Conservation (phyloP, 768 basidiomycete genomes). For the Mycena chlorophos region DNA sequence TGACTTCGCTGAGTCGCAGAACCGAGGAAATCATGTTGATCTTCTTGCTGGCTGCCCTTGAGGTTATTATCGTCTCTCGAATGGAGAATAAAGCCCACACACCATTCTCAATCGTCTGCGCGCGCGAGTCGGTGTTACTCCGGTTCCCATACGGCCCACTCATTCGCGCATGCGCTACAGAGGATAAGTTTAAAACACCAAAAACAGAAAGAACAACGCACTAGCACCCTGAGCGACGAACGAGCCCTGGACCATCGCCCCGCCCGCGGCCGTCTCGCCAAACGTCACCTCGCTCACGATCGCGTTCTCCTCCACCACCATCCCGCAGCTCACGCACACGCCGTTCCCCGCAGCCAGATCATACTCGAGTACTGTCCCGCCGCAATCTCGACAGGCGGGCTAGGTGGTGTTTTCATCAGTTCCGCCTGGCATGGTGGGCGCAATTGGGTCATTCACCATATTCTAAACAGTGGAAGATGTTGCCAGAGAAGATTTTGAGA, state of each 20-base stretch:
- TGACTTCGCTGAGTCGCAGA: conserved; percentile 75
- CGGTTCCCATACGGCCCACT: conserved; percentile 80
- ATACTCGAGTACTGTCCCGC: conserved; percentile 83
- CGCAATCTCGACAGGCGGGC: conserved; percentile 75
- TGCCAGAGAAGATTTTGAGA: no score
- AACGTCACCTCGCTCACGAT: conserved; percentile 95
- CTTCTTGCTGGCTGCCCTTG: conserved; percentile 65
- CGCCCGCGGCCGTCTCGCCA: conserved; percentile 89
- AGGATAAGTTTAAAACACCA: conserved; percentile 3
- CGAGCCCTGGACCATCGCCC: conserved; percentile 93
- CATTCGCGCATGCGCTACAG: conserved; percentile 76
- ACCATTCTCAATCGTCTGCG: conserved; percentile 92
- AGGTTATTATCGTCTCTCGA: conserved; percentile 2
- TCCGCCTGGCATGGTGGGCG: no score
- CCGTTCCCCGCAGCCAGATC: conserved; percentile 82
- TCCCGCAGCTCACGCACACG: conserved; percentile 83
- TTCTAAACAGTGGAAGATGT: no score
- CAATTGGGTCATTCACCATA: no score
- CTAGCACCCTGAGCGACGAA: conserved; percentile 91
- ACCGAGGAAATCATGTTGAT: conserved; percentile 82
- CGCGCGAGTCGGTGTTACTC: conserved; percentile 78
- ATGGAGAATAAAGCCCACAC: conserved; percentile 24
- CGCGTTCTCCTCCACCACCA: conserved; percentile 89
- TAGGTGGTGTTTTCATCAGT: conserved; percentile 22
- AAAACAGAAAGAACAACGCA: conserved; percentile 38